Conservation (phyloP, 2,329 filamentous ascomycete species). For the Nigrospora osmanthi region DNA sequence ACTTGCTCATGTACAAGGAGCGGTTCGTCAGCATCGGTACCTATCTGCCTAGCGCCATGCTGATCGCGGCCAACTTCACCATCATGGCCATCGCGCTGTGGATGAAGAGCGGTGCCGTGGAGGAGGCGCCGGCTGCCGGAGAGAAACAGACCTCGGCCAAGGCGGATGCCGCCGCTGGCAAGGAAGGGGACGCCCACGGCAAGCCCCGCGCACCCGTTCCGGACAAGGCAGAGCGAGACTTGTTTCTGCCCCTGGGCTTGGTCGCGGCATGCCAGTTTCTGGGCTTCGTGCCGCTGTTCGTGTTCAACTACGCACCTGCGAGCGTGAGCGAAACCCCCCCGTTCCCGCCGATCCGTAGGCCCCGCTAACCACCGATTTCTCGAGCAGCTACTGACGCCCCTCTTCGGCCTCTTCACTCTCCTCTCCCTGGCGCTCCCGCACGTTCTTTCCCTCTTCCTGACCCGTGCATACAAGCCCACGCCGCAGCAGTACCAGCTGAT, state of each 20-base stretch:
- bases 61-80: constrained; percentile 88
- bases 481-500: constrained; percentile 68
- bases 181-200: constrained; percentile 1
- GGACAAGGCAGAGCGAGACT: constrained; percentile 47
- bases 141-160: constrained; percentile 4
- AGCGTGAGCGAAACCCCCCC: constrained; percentile 40
- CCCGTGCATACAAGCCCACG: constrained; percentile 43
- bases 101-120: constrained; percentile 66
- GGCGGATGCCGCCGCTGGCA: constrained; percentile 9
- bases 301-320: constrained; percentile 71
- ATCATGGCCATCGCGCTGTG: constrained; percentile 94
- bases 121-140: constrained; percentile 18
- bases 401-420: constrained; percentile 51
- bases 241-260: constrained; percentile 66
- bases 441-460: constrained; percentile 47
- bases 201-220: constrained; percentile 4
- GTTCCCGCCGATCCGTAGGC: background rate
- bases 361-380: background rate
- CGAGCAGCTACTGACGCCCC: constrained; percentile 45
- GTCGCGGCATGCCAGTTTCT: constrained; percentile 68
- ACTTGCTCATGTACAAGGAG: constrained; percentile 83
- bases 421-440: constrained; percentile 50
- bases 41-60: constrained; percentile 95
- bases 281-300: constrained; percentile 71
- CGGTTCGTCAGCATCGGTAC: constrained; percentile 97